A percentile compares a stretch with the other conserved stretches of the same genome.
Conservation (phyloP, 768 basidiomycete species). For the Mycena latifolia region DNA sequence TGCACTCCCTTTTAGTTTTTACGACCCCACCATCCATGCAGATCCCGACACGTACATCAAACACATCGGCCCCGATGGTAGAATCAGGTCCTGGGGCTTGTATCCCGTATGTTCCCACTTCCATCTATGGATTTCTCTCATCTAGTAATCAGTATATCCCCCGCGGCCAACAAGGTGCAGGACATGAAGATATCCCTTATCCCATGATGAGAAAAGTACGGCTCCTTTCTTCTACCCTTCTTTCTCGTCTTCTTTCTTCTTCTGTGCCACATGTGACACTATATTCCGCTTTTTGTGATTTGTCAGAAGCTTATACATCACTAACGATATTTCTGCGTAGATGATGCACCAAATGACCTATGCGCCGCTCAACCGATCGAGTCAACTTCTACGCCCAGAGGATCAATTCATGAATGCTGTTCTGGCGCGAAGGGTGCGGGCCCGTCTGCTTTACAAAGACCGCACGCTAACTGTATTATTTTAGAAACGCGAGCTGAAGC, state of each 20-base stretch:
- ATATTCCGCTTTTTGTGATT: constrained; percentile 14
- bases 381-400: constrained; percentile 35
- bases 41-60: constrained; percentile 31
- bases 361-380: constrained; percentile 26
- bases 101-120: constrained; percentile 34
- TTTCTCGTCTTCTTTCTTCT: constrained; percentile 11
- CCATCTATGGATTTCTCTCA: constrained; percentile 7
- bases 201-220: constrained; percentile 31
- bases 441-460: neutral
- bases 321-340: constrained; percentile 26
- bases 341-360: constrained; percentile 38
- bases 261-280: neutral
- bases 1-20: constrained; percentile 15
- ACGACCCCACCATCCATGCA: constrained; percentile 16
- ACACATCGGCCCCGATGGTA: constrained; percentile 36
- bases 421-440: constrained; percentile 36
- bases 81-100: constrained; percentile 41
- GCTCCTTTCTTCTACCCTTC: constrained; percentile 7
- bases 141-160: constrained; percentile 27
- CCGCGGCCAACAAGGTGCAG: constrained; percentile 24
- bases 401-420: constrained; percentile 39
- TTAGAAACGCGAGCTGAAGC: constrained; percentile 38
- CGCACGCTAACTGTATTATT: constrained; percentile 16
- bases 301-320: constrained; percentile 8
- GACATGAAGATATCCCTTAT: constrained; percentile 31